Evolutionary conservation across 1,284 basidiomycete species (phyloP), one percentile per base, ranked within the genome.

Genomic region (Sparassis latifolia): DNA sequence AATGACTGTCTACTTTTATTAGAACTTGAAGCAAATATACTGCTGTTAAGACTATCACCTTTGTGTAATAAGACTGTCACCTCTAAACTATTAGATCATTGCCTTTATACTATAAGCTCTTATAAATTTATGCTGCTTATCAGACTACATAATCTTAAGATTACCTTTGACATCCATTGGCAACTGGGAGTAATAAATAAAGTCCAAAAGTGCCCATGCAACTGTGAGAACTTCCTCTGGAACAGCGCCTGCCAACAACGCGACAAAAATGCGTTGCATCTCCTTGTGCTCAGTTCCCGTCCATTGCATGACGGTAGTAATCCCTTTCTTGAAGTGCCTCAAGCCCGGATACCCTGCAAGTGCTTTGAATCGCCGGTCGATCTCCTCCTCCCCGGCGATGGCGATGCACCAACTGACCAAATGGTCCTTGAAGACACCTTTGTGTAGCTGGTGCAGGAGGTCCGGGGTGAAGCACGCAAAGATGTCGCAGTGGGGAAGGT

Each of bases 361-460:
- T 0, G 51, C 49, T 5, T 47, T 45, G 40, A 62, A 58, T 0
- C 60, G 61, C 1, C 35, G 35, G 44, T 67, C 64, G 2, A 66
- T 30, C 33, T 61, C 63, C 5, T 57, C 47, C 9, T 53, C 47
- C 2, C 60, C 58, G 1, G 60, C 33, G 27, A 65, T 7, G 2
- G 48, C 39, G 6, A 51, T 31, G 31, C 54, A 58, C 66, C 66
- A 68, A 0, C 33, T 48, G 0, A 66, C 49, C 0, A 66, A 50
- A 48, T 68, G 65, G 49, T 65, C 62, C 42, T 65, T 65, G 55
- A 63, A 58, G 10, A 66, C 46, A 5, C 63, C 64, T 48, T 66
- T 60, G 48, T 65, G 56, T 1, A 66, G 52, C 48, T 64, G 62
- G 50, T 66, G 65, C 0, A 66, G 54, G 27, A 63, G 45, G 44